Conservation (phyloP, 2,329 filamentous ascomycete genomes). For the Aspergillus persii region DNA sequence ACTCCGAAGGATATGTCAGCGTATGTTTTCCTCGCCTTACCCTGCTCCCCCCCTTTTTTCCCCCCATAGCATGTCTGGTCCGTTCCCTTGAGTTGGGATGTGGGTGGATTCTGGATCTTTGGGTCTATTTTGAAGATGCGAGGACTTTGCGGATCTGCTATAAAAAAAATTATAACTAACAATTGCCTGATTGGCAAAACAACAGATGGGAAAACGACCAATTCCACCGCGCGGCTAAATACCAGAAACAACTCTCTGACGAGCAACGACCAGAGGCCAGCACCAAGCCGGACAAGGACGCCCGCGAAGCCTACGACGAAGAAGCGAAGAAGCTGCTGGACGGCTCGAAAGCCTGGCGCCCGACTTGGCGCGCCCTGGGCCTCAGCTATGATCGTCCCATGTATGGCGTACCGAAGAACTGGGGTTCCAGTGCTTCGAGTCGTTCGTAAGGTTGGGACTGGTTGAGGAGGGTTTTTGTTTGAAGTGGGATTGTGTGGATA, state of each 20-base stretch:
- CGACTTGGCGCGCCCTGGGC: conserved; percentile 47
- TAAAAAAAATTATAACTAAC: not conserved
- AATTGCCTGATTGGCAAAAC: not conserved
- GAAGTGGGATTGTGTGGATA: conserved; percentile 6
- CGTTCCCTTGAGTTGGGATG: conserved; percentile 2
- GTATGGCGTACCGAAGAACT: conserved; percentile 14
- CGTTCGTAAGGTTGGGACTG: conserved; percentile 10
- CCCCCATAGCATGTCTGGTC: not conserved
- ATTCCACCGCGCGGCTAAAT: conserved; percentile 53
- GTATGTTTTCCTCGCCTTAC: conserved; percentile 43
- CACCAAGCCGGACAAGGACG: conserved; percentile 34
- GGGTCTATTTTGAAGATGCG: no score
- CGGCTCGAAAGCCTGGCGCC: conserved; percentile 61
- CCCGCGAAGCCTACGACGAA: conserved; percentile 51
- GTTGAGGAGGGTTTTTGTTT: not conserved
- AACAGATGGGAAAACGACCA: conserved; percentile 62
- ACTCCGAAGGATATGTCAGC: conserved; percentile 59
- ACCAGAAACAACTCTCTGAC: conserved; percentile 43
- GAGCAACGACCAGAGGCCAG: conserved; percentile 34
- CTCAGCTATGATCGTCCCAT: conserved; percentile 35
- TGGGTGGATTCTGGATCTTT: not conserved
- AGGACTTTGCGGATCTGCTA: no score
- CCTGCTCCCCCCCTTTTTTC: conserved; percentile 6
- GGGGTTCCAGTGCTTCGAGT: conserved; percentile 6
- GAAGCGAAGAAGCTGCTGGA: conserved; percentile 63